Percentiles rank a stretch among this genome's conserved stretches.
phyloP scores from a whole-genome alignment of 2,329 filamentous ascomycete species.

The Escovopsis sp. region DNA sequence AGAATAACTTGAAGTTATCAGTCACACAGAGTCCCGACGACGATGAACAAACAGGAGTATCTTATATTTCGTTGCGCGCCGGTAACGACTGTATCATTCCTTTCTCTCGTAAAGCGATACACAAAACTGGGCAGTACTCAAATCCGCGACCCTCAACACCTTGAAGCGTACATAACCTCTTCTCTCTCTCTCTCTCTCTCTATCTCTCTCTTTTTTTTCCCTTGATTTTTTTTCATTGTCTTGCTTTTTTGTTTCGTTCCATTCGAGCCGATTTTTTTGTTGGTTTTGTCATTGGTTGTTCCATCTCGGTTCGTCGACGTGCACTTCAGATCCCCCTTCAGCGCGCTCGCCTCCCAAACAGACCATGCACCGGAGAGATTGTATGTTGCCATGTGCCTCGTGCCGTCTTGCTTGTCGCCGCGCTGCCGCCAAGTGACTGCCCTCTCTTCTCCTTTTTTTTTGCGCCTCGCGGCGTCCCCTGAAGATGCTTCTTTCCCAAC shows the following conservation, averaged over 20 bases:
- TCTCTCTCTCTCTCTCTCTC: too few species aligned
- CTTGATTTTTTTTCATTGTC: background rate
- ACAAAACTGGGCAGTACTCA: slow-evolving; percentile 5
- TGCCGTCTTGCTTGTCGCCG: background rate
- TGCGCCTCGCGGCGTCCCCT: slow-evolving; percentile 6
- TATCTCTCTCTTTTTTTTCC: background rate
- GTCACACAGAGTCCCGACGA: too few species aligned
- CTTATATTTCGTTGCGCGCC: slow-evolving; percentile 1
- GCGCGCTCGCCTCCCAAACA: too few species aligned
- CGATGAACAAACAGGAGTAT: too few species aligned
- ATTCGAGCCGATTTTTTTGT: too few species aligned
- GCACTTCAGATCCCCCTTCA: background rate
- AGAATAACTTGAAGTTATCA: too few species aligned
- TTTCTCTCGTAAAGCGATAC: slow-evolving; percentile 1
- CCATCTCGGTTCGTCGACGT: background rate
- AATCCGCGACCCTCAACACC: slow-evolving; percentile 2
- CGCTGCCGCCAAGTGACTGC: slow-evolving; percentile 2
- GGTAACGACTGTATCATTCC: slow-evolving; percentile 6
- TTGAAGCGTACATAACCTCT: background rate
- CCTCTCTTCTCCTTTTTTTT: slow-evolving; percentile 2
- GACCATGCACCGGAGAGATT: too few species aligned
- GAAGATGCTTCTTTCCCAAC: slow-evolving; percentile 6
- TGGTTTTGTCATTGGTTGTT: too few species aligned
- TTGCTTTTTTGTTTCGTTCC: too few species aligned
- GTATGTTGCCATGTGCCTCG: too few species aligned